Evolutionary conservation across 1,284 basidiomycete genomes (phyloP), one percentile per base, ranked within the genome.

Genomic region (Jaminaea rosea): DNA sequence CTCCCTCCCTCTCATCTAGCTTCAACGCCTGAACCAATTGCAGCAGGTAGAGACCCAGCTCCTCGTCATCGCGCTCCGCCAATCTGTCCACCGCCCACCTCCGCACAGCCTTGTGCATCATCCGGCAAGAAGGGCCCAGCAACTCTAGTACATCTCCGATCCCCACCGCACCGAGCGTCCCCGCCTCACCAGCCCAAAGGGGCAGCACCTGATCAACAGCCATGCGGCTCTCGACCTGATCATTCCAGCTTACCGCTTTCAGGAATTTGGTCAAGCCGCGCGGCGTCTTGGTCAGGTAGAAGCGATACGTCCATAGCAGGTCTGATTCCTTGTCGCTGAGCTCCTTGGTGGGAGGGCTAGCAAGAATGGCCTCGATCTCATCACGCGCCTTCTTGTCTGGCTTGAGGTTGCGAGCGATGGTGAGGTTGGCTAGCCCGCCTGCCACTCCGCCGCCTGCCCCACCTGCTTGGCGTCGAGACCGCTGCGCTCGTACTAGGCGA

Each of bases 21-120:
- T 94, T 96, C 63, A 99, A 82, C 0, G 93, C 91, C 76, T 99
- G 94, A 0, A 98, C 93, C 2, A 99, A 82, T 76, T 99, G 94
- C 4, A 98, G 77, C 1, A 99, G 80, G 73, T 99, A 99, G 0
- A 97, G 75, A 47, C 89, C 79, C 3, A 99, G 80, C 73, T 99
- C 93, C 87, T 93, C 90, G 61, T 97, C 93, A 67, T 98, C 92
- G 60, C 94, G 17, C 19, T 42, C 39, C 4, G 39, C 39, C 13
- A 42, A 23, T 17, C 39, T n/a, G 11, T 42, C 39, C 19, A 42
- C 39, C 3, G 39, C 39, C 39, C 39, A 42, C 39, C 23, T 15
- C 39, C 39, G 4, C 39, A 42, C 93, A 0, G 94, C 93, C 46
- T 88, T 78, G 56, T 83, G 85, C 5, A 99, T 78, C 67, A 93